Percentiles rank a stretch among this genome's conserved stretches.
Conservation (phyloP, 164 flowering plant species). For the Chloranthus sessilifolius region DNA sequence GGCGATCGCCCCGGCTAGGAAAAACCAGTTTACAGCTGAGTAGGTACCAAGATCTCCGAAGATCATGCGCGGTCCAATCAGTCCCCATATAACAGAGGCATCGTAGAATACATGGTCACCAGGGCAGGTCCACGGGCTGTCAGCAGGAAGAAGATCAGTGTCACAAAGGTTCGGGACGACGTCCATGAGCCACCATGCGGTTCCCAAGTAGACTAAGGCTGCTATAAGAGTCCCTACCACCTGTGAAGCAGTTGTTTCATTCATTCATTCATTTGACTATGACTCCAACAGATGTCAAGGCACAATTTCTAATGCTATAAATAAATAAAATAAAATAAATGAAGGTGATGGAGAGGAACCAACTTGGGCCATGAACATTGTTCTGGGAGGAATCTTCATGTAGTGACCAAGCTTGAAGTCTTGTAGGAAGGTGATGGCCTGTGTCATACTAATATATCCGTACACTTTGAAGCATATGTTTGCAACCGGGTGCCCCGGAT, state of each 20-base stretch:
- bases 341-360: slow-evolving; percentile 2
- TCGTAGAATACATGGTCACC: slow-evolving; percentile 67
- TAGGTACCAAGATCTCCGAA: slow-evolving; percentile 66
- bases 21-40: slow-evolving; percentile 62
- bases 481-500: slow-evolving; percentile 81
- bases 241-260: slow-evolving; percentile 20
- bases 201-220: slow-evolving; percentile 48
- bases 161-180: slow-evolving; percentile 57
- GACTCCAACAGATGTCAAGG: too few species aligned
- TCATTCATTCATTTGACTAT: too few species aligned
- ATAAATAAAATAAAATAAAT: too few species aligned
- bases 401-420: slow-evolving; percentile 97
- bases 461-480: slow-evolving; percentile 94
- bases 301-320: too few species aligned
- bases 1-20: slow-evolving; percentile 64
- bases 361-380: slow-evolving; percentile 92
- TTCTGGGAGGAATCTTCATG: slow-evolving; percentile 92
- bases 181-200: slow-evolving; percentile 89
- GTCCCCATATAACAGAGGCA: slow-evolving; percentile 86
- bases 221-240: slow-evolving; percentile 69
- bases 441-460: slow-evolving; percentile 79
- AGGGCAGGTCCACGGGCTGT: slow-evolving; percentile 82
- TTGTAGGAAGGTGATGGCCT: slow-evolving; percentile 72
- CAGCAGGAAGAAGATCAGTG: slow-evolving; percentile 23
- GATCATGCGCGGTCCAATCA: slow-evolving; percentile 68